These are phyloP conservation scores for Neoboletus subvelutipes DNA, from an alignment of 768 basidiomycete genomes.

Conservation along the genomic window DNA sequence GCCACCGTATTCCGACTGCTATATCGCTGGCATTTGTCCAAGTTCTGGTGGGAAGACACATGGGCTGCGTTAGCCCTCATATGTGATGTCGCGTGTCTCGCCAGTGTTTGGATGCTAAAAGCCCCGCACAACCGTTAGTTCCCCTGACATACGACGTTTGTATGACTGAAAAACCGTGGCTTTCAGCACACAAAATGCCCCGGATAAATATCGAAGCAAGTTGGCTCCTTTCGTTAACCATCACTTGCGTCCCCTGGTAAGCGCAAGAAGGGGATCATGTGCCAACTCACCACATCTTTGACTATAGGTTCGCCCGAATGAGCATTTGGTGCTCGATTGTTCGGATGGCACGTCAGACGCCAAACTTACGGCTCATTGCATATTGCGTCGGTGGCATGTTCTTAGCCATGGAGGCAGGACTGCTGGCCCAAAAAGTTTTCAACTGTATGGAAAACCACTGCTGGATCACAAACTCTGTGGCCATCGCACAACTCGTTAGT, in stretches of 20 bases:
- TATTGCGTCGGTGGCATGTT: constrained; percentile 20
- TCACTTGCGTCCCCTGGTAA: constrained; percentile 26
- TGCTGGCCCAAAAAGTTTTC: constrained; percentile 21
- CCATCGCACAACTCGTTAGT: constrained; percentile 27
- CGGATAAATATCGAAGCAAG: neutral
- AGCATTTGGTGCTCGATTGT: constrained; percentile 29
- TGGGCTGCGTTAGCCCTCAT: constrained; percentile 28
- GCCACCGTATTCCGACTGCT: constrained; percentile 19
- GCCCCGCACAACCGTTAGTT: constrained; percentile 9
- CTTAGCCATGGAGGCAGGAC: constrained; percentile 10
- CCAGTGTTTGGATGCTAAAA: constrained; percentile 19
- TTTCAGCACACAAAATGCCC: neutral
- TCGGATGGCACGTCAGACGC: constrained; percentile 19
- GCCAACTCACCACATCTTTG: neutral
- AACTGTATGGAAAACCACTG: constrained; percentile 10
- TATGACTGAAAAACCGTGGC: neutral
- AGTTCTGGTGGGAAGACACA: constrained; percentile 29
- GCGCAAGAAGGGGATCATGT: neutral
- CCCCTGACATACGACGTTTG: neutral
- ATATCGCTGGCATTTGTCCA: constrained; percentile 21
- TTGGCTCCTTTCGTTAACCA: constrained; percentile 22
- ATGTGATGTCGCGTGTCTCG: constrained; percentile 21
- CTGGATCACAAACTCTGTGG: neutral
- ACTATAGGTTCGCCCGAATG: constrained; percentile 25
- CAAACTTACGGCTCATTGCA: constrained; percentile 9